Base-by-base conservation (phyloP, 2,329 filamentous ascomycete genomes). In the Conoideocrella luteorostrata region DNA sequence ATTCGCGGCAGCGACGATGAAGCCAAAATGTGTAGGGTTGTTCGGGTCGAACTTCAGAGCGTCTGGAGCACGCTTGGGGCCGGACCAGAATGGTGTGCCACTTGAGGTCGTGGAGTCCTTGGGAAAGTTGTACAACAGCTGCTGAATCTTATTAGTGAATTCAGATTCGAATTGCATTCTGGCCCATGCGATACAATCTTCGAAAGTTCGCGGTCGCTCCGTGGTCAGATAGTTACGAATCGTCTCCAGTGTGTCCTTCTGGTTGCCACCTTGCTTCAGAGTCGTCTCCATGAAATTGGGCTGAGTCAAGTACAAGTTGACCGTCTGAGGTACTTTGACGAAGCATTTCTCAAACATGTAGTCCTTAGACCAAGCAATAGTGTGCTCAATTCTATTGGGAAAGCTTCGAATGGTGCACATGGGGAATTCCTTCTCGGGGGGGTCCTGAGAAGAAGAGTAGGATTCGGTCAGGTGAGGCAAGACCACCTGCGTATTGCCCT, bases 401-500 rank as follows among this genome's bases (percentile, higher is more conserved):
- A 98, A 98, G 66, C 90, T 96, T 60, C 88, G 82, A 49, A 98
- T 77, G 5, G 93, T 97, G 66, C 93, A 98, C 90, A 97, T 97
- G 1, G 93, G 93, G 76, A 98, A 97, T 1, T 93, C 95, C 70
- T 96, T 89, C 74, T 98, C 94, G 0, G 93, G 93, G 1, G 93
- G 93, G 63, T 98, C 94, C 63, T 96, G 91, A 17, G 93, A 97
- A 4, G 72, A 76, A 1, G 93, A 96, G 71, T 98, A 98, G 1
- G 93, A 97, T 66, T 98, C 94, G 1, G 93, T 97, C 50, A 96
- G 70, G 55, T 81, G 78, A 10, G 93, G 94, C 45, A 98, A 77
- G 39, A 98, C 82, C 47, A 98, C 93, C 61, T 98, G 93, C 6
- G 89, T 95, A 70, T 98, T 98, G 58, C 93, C 93, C 75, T 98